Evolutionary conservation across 148 eudicot species (phyloP).

Genomic region (Fagopyrum tataricum): DNA sequence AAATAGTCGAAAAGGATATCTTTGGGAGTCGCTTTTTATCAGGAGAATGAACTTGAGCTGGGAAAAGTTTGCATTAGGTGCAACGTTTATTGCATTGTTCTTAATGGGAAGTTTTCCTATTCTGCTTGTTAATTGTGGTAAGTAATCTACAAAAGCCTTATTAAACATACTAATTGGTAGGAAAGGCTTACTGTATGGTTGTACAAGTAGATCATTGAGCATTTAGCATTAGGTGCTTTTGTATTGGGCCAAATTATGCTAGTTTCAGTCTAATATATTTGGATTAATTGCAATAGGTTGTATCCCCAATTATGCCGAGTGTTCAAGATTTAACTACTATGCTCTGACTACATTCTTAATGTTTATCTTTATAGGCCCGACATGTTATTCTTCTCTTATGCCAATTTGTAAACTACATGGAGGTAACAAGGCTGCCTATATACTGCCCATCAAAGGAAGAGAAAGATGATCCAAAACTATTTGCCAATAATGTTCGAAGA

Average conservation of each 20-base stretch:
- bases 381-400: conserved; percentile 81
- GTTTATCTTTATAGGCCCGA: conserved; percentile 51
- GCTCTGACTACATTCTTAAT: conserved; percentile 1
- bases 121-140: background rate
- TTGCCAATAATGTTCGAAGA: conserved; percentile 72
- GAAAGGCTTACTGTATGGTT: background rate
- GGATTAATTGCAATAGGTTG: background rate
- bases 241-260: background rate
- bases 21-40: too few species aligned
- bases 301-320: background rate
- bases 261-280: background rate
- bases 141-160: background rate
- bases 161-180: background rate
- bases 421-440: conserved; percentile 69
- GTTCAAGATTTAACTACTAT: background rate
- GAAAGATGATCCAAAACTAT: conserved; percentile 79
- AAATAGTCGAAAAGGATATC: background rate
- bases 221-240: background rate
- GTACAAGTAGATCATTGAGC: background rate
- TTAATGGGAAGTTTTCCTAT: background rate
- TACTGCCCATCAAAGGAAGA: conserved; percentile 87
- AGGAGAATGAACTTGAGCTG: background rate
- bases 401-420: conserved; percentile 80
- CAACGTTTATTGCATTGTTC: background rate
- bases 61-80: background rate